Base-by-base conservation (phyloP, 768 basidiomycete species). In the Sporobolomyces roseus region DNA sequence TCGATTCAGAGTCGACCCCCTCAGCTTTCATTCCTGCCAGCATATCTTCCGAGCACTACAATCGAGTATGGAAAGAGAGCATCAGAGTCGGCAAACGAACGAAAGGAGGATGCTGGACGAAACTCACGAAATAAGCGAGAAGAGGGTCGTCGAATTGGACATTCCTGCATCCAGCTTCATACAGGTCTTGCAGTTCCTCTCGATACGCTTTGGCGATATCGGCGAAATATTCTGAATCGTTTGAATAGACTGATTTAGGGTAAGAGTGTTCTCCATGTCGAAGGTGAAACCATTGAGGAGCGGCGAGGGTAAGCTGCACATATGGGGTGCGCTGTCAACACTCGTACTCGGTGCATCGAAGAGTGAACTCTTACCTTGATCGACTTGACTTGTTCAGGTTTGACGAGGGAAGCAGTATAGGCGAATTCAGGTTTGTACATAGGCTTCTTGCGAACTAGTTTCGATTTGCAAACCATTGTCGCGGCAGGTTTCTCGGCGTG, bases 311-410 rank as follows among this genome's bases (percentile, higher is more conserved):
- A 45, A 60, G 58, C 58, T 58, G 41, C n/a, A 13, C 4, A 50
- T 13, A 13, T 13, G 45, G 21, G 21, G 45, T 23, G 21, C 12
- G 45, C 23, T 10, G 23, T 13, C 10, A 46, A 21, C 13, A 13
- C 23, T 23, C 12, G 45, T 14, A 46, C 21, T 46, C 7, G 12
- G 45, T 13, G 21, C n/a, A 46, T 13, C 84, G 66, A 27, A 14
- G 19, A 14, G 85, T 86, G 23, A 46, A 14, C 12, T 13, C 19
- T 86, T 89, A 89, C 75, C 77, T 91, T 90, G 77, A 89, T 83
- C 74, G 82, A 81, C 74, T 83, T 82, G 66, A 87, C 84, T 38
- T 74, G 71, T n/a, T 72, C 68, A 21, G 68, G 63, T 29, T 70
- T 52, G 51, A 75, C 65, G 45, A 65, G 21, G 13, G 63, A 65